Conservation (phyloP, 225 moss, liverwort and hornwort species). For the Marchantia paleacea region DNA sequence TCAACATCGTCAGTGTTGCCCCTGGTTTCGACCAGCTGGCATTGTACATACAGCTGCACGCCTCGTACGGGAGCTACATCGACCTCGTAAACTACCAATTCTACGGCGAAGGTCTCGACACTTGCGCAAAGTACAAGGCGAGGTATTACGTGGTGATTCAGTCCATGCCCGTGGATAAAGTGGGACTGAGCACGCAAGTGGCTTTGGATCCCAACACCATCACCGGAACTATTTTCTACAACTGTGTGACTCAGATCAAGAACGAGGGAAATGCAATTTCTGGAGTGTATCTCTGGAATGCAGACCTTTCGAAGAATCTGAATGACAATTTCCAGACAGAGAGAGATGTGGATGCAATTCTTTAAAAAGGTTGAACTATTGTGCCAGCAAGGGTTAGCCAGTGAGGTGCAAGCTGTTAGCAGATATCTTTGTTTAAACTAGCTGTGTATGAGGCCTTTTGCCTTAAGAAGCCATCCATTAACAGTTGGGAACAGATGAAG, state of each 20-base stretch:
- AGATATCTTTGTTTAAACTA: too few relatives aligned
- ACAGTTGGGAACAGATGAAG: too few relatives aligned
- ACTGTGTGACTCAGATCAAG: slow-evolving; percentile 3
- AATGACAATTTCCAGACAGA: slow-evolving; percentile 17
- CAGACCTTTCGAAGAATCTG: slow-evolving; percentile 25
- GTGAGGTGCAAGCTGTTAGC: too few relatives aligned
- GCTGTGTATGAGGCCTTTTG: too few relatives aligned
- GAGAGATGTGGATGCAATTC: slow-evolving; percentile 14
- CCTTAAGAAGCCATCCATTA: too few relatives aligned
- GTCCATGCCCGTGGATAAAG: not conserved
- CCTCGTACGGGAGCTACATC: slow-evolving; percentile 11
- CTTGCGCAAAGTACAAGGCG: slow-evolving; percentile 9
- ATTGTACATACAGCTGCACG: slow-evolving; percentile 25
- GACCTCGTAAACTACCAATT: slow-evolving; percentile 42
- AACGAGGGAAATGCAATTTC: not conserved
- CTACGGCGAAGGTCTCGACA: slow-evolving; percentile 24
- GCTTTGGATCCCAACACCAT: slow-evolving; percentile 9
- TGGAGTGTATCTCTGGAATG: slow-evolving; percentile 32
- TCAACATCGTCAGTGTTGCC: slow-evolving; percentile 27
- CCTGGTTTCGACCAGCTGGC: slow-evolving; percentile 20
- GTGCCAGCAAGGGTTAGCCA: too few relatives aligned
- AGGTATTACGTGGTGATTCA: slow-evolving; percentile 24
- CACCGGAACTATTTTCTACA: slow-evolving; percentile 23
- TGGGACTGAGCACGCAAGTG: slow-evolving; percentile 31
- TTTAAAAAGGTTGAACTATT: not conserved